Base-by-base conservation (phyloP, 2,329 filamentous ascomycete genomes). In the Cytospora paraplurivora region DNA sequence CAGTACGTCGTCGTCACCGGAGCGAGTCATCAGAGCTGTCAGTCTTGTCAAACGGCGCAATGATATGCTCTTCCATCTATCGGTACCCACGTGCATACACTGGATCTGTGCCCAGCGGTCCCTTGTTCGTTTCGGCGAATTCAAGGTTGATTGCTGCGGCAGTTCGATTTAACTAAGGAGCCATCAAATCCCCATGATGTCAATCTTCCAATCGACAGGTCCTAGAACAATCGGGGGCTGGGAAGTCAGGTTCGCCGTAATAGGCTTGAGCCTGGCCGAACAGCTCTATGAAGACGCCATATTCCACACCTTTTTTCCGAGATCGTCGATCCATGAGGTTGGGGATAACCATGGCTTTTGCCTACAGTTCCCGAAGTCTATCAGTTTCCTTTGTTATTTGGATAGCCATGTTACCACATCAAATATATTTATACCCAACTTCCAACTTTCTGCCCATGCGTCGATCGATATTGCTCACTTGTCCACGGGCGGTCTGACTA, bases 121-220 rank as follows among this genome's bases (percentile, higher is more conserved):
- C 90, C 78, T 85, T 89, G 80, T 83, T 82, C 72, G 75, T 72
- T 68, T 70, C 70, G 74, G 75, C 80, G 81, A 81, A 81, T 85
- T 84, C 83, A 85, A 88, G 79, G 91, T 95, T 78, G 91, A 94
- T 83, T 85, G 79, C 85, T 90, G 86, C 74, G 84, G 87, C 91
- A 95, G 88, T 87, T 95, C 91, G 91, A 92, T 92, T 87, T 85
- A 80, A 74, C 75, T 77, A 93, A 89, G 91, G 91, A 93, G 89
- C 88, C 90, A 92, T 88, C 85, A 79, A 77, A 76, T 76, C 75
- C 73, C 78, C 72, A 88, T 93, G 90, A 86, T 93, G 89, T 91
- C 85, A 88, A 90, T 92, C 79, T 82, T 93, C 91, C 90, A 88
- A 92, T 93, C 91, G 92, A 96, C 93, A 95, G 91, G 88, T 95